A percentile compares a stretch with the other conserved stretches of the same genome.
These are phyloP conservation scores for Talaromyces amestolkiae DNA, from an alignment of 2,329 filamentous ascomycete genomes.

Conservation along the genomic window DNA sequence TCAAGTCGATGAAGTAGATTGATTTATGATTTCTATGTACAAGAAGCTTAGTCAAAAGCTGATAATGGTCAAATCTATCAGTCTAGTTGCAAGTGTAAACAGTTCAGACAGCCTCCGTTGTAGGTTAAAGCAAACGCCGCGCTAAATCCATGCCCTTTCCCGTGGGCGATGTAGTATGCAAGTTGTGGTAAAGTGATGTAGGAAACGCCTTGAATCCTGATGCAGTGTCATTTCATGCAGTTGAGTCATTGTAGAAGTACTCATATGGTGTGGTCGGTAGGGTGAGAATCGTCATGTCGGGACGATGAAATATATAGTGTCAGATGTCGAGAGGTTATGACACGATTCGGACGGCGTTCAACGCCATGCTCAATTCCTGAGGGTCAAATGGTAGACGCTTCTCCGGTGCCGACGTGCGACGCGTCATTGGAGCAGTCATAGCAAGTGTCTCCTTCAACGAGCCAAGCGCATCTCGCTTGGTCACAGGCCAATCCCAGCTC, in stretches of 20 bases:
- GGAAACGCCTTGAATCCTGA: conserved; percentile 2
- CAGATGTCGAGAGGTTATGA: conserved; percentile 16
- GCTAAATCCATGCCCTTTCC: conserved; percentile 4
- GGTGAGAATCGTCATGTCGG: not conserved
- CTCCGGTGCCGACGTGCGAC: conserved; percentile 27
- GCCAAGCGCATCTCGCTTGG: conserved; percentile 27
- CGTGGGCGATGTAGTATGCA: not conserved
- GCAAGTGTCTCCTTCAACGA: conserved; percentile 34
- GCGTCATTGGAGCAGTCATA: conserved; percentile 33
- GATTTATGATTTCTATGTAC: not conserved
- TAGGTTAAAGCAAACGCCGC: not conserved
- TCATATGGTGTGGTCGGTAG: not conserved
- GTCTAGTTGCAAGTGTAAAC: not conserved
- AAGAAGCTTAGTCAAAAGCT: not conserved
- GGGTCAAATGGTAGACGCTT: conserved; percentile 34
- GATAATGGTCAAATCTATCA: not conserved
- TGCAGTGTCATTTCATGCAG: conserved; percentile 8
- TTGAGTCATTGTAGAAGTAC: not conserved
- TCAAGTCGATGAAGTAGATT: not conserved
- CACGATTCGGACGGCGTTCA: conserved; percentile 38
- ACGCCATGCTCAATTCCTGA: conserved; percentile 37
- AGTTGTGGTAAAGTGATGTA: not conserved
- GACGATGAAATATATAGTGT: not conserved
- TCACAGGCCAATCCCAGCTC: conserved; percentile 27
- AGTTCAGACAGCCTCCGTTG: conserved; percentile 9